Base-by-base conservation (phyloP, 768 basidiomycete genomes). In the Psilocybe cyanescens region DNA sequence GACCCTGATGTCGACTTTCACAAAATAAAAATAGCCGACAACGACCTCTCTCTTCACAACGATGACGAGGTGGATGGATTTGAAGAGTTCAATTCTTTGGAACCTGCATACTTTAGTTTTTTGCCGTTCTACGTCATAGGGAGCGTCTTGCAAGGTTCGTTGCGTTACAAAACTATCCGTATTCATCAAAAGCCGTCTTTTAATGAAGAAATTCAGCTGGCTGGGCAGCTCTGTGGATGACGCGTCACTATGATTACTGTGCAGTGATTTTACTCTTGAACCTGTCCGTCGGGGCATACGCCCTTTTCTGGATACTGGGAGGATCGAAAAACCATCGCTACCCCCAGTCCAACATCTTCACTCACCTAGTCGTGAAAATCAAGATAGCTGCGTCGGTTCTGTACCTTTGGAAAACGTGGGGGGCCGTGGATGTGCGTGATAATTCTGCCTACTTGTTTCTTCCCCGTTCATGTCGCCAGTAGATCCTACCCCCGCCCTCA, bases 401-500 rank as follows among this genome's bases (percentile, higher is more conserved):
- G 8, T 60, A 48, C 33, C 37, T 64, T 2, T 64, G 59, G 63
- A 64, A 60, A 33, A 46, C 59, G 4, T 57, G 63, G 59, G 63
- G 63, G 1, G 63, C 59, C 2, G 14, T 64, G 8, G 63, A 64
- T 52, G 63, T 64, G 30, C 51, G 41, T 56, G 8, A 12, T 28
- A 33, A 8, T 31, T 12, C 12, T 46, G 41, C 11, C 11, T 7
- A 4, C 16, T 29, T 16, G 17, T 41, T 16, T 39, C 12, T 60
- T 19, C 16, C n/a, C 8, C 3, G 30, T 11, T 37, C 16, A n/a
- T 28, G 6, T 47, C 14, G 16, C 16, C 4, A 14, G 19, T 28
- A 64, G 63, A 57, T 64, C 16, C 45, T 64, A 4, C 63, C 63
- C 2, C 63, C 63, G 11, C 63, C 59, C 16, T 51, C 58, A 2